These are phyloP conservation scores for Aphanocladium album DNA, from an alignment of 2,329 filamentous ascomycete genomes.

Conservation along the genomic window DNA sequence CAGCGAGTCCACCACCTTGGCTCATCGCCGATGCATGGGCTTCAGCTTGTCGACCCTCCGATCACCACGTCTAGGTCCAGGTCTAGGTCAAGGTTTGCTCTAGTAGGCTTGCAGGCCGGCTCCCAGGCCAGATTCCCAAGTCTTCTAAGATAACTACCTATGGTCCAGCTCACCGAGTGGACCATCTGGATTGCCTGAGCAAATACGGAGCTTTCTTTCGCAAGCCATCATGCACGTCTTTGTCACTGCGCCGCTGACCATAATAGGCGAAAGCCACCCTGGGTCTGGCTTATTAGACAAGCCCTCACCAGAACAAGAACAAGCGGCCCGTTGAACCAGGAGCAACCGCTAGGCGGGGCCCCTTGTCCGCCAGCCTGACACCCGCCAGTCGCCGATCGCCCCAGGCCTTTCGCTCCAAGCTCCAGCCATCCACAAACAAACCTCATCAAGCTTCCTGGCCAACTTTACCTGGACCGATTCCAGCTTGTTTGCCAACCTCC, in stretches of 20 bases:
- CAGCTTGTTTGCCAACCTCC: background rate
- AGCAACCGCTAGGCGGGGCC: constrained; percentile 1
- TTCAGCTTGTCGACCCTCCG: background rate
- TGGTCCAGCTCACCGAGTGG: background rate
- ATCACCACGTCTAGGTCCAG: background rate
- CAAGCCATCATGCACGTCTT: constrained; percentile 4
- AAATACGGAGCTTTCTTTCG: background rate
- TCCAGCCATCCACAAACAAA: background rate
- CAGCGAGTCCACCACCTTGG: background rate
- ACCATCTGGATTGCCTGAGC: background rate
- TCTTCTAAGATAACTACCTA: background rate
- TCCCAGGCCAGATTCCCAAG: background rate
- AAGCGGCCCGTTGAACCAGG: constrained; percentile 3
- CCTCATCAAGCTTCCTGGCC: background rate
- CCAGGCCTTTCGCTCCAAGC: background rate
- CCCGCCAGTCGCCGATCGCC: constrained; percentile 10
- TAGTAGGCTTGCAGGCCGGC: background rate
- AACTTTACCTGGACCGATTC: background rate
- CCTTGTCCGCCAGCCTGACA: constrained; percentile 1
- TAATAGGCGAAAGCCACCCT: background rate
- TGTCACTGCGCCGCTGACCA: background rate
- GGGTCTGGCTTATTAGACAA: background rate
- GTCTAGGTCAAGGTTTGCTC: background rate
- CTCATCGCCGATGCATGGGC: background rate
- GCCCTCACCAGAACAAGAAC: background rate